Conservation (phyloP, 495 filamentous ascomycete species). For the Penicillium turbatum region DNA sequence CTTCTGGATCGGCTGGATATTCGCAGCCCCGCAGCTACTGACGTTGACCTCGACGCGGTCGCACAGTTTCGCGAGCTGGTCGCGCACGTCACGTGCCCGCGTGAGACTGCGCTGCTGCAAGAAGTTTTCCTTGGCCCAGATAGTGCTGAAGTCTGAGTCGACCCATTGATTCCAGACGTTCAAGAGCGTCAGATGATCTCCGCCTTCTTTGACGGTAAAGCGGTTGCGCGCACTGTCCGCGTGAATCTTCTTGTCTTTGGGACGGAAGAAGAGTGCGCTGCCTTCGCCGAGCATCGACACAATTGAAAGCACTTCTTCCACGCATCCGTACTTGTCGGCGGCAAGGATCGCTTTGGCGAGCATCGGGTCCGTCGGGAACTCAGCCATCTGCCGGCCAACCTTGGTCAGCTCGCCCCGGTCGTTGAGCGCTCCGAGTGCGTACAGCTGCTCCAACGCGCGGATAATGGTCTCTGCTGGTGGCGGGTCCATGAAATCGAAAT, state of each 20-base stretch:
- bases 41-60: slow-evolving; percentile 83
- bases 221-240: slow-evolving; percentile 89
- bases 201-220: slow-evolving; percentile 89
- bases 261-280: slow-evolving; percentile 86
- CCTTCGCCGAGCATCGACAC: slow-evolving; percentile 91
- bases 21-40: slow-evolving; percentile 62
- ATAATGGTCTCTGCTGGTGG: slow-evolving; percentile 90
- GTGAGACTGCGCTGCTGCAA: slow-evolving; percentile 82
- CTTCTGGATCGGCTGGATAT: slow-evolving; percentile 75
- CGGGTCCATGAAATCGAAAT: slow-evolving; percentile 96
- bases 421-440: slow-evolving; percentile 86
- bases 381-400: slow-evolving; percentile 90
- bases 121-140: slow-evolving; percentile 94
- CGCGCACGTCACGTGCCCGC: slow-evolving; percentile 85
- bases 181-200: slow-evolving; percentile 85
- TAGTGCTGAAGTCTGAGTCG: slow-evolving; percentile 80
- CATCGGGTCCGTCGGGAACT: slow-evolving; percentile 94
- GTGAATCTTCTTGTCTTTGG: slow-evolving; percentile 96
- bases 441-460: slow-evolving; percentile 84
- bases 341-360: slow-evolving; percentile 89
- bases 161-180: slow-evolving; percentile 98
- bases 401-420: slow-evolving; percentile 87
- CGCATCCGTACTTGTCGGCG: slow-evolving; percentile 80
- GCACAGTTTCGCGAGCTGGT: slow-evolving; percentile 91
- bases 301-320: slow-evolving; percentile 92